phyloP scores from a whole-genome alignment of 768 basidiomycete species.

The Termitomyces sp. region DNA sequence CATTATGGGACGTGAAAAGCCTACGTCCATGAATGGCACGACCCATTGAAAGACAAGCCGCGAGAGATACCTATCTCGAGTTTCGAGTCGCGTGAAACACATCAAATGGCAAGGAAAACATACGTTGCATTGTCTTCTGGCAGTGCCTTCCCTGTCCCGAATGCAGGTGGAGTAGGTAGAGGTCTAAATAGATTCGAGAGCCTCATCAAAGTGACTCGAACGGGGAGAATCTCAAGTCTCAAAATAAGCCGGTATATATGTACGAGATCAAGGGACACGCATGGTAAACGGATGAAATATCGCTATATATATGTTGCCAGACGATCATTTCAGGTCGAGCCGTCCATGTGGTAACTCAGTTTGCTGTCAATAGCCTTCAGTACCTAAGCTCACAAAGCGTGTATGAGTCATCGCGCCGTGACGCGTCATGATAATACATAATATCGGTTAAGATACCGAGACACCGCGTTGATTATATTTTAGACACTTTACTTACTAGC shows the following conservation, averaged over 20 bases:
- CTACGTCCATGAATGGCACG: constrained; percentile 49
- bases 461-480: no score
- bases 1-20: constrained; percentile 54
- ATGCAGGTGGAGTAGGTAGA: constrained; percentile 45
- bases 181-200: constrained; percentile 36
- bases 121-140: constrained; percentile 40
- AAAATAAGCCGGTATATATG: not conserved
- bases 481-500: no score
- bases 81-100: not conserved
- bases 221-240: not conserved
- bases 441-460: no score
- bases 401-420: not conserved
- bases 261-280: not conserved
- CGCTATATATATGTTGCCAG: not conserved
- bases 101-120: constrained; percentile 5
- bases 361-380: no score
- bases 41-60: constrained; percentile 52
- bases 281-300: not conserved
- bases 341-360: not conserved
- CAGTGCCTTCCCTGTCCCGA: constrained; percentile 41
- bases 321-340: no score
- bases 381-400: not conserved
- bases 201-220: constrained; percentile 16
- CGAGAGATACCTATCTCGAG: constrained; percentile 35
- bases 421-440: no score